Evolutionary conservation across 257 asterid species (phyloP).

Genomic region (Cordia subcordata): DNA sequence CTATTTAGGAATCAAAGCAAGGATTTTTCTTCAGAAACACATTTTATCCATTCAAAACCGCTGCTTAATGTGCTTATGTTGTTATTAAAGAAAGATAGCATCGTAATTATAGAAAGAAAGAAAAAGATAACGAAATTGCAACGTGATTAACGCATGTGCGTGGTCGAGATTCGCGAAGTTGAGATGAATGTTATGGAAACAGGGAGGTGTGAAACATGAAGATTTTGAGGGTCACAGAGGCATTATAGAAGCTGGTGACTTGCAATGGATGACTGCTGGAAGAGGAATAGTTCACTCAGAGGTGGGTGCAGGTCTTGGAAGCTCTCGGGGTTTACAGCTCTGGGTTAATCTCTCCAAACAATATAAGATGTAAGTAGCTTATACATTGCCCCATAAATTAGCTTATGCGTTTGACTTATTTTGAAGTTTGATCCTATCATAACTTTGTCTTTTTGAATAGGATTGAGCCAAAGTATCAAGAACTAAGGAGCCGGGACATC

Average conservation of each 20-base stretch:
- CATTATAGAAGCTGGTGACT: constrained; percentile 70
- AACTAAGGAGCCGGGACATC: constrained; percentile 54
- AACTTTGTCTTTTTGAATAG: constrained; percentile 18
- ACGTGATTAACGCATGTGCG: too few species aligned
- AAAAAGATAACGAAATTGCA: too few species aligned
- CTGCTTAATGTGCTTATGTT: too few species aligned
- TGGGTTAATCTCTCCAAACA: constrained; percentile 86
- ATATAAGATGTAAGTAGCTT: constrained; percentile 51
- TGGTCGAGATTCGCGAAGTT: background rate
- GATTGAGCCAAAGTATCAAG: constrained; percentile 88
- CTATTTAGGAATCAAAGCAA: too few species aligned
- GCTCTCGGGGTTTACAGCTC: constrained; percentile 72
- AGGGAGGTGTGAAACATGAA: constrained; percentile 80
- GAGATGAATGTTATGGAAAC: background rate
- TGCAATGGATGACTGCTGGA: constrained; percentile 99
- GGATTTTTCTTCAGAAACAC: too few species aligned
- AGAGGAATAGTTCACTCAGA: constrained; percentile 95
- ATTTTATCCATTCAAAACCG: too few species aligned
- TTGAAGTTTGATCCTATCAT: background rate
- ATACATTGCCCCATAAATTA: too few species aligned
- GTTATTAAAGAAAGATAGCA: too few species aligned
- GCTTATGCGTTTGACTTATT: background rate
- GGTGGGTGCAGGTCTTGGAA: constrained; percentile 77
- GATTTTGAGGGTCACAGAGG: constrained; percentile 90
- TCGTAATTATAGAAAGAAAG: too few species aligned